Evolutionary conservation across 1,284 basidiomycete genomes (phyloP).

Genomic region (Cryptococcus sp.): DNA sequence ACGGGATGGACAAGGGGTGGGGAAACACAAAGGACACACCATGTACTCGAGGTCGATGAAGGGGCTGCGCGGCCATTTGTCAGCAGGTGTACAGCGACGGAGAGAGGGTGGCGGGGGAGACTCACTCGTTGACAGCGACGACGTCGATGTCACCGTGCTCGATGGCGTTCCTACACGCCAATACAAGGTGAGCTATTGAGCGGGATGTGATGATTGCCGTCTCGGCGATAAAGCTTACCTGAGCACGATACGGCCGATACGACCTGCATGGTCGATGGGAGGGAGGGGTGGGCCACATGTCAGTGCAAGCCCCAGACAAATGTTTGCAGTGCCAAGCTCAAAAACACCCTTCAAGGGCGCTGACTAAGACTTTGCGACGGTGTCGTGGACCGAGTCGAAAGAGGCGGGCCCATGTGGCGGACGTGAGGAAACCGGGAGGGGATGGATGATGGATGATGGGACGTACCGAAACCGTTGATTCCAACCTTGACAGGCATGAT

Average conservation of each 20-base stretch:
- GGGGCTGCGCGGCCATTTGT: conserved; percentile 57
- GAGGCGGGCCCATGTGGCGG: neutral
- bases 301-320: neutral
- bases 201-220: neutral
- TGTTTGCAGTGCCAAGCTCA: no score
- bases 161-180: conserved; percentile 69
- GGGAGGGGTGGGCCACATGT: neutral
- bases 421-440: conserved; percentile 5
- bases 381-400: no score
- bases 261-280: conserved; percentile 63
- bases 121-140: conserved; percentile 86
- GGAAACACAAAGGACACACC: conserved; percentile 54
- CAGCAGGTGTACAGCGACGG: neutral
- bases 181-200: neutral
- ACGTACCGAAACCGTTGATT: conserved; percentile 92
- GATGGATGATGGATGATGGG: neutral
- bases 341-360: no score
- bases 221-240: conserved; percentile 39
- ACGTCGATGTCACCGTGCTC: conserved; percentile 71
- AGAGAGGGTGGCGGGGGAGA: conserved; percentile 14
- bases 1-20: neutral
- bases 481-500: conserved; percentile 72
- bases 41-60: conserved; percentile 97
- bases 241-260: conserved; percentile 96
- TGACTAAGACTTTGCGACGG: no score